These are phyloP conservation scores for Iodosphaeria phyllophila DNA, from an alignment of 2,329 filamentous ascomycete species.

Conservation along the genomic window DNA sequence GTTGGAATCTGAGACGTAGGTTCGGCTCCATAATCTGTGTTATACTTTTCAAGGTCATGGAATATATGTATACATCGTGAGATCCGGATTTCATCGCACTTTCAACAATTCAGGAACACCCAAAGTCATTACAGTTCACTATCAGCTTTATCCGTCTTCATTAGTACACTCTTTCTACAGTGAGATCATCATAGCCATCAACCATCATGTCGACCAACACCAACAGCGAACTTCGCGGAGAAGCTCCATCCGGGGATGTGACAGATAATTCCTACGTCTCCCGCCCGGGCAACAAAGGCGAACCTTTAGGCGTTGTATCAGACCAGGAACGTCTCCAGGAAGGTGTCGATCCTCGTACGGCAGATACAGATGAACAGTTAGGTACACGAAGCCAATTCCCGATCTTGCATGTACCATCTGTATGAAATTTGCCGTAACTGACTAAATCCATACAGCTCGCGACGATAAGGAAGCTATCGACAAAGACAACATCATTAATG, in stretches of 20 bases:
- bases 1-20: too few relatives aligned
- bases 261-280: constrained; percentile 16
- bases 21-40: too few relatives aligned
- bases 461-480: constrained; percentile 20
- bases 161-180: too few relatives aligned
- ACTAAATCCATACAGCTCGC: constrained; percentile 8
- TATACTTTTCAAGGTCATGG: too few relatives aligned
- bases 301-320: constrained; percentile 14
- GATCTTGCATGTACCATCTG: not conserved
- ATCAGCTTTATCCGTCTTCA: too few relatives aligned
- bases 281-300: constrained; percentile 11
- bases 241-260: constrained; percentile 7
- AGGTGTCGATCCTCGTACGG: constrained; percentile 11
- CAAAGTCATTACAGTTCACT: too few relatives aligned
- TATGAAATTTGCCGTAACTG: not conserved
- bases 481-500: constrained; percentile 15
- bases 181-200: too few relatives aligned
- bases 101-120: too few relatives aligned
- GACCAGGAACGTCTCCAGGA: constrained; percentile 15
- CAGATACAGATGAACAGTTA: constrained; percentile 16
- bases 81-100: too few relatives aligned
- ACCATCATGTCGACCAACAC: constrained; percentile 6
- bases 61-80: too few relatives aligned
- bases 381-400: constrained; percentile 8
- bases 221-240: too few relatives aligned